Base-by-base conservation (phyloP, 2,329 filamentous ascomycete species). In the Rhytidhysteron rufulum region DNA sequence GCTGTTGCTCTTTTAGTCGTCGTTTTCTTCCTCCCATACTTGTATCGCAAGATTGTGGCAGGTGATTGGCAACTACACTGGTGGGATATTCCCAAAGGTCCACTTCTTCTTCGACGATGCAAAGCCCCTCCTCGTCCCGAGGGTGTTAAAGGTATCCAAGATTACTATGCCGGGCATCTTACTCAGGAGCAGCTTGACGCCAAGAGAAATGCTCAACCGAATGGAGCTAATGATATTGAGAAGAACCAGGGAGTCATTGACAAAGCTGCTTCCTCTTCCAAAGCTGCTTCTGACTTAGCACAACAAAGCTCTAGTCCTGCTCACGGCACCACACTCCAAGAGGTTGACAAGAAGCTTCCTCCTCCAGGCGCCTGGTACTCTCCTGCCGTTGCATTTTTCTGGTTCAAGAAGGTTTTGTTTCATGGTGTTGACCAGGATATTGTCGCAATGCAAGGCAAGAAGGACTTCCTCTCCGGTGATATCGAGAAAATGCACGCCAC, bases 11-110 rank as follows among this genome's bases (percentile, higher is more conserved):
- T 74, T 4, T 51, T 83, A 10, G 61, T 78, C 43, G 57, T 55
- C 40, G 41, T 75, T 44, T 80, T 80, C 60, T 72, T 83, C 43
- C 68, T 81, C 15, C 79, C 79, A 3, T 83, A 74, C 67, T 55
- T 83, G 42, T 74, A 81, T 58, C 71, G 75, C 41, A 69, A 75
- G 32, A 68, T 85, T 49, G 63, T 83, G 60, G 64, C 73, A 62
- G 71, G 82, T 48, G 79, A 85, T 64, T 76, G 79, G 75, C 63
- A 78, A 53, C 65, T 85, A 43, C 73, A 72, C 47, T 62, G 69
- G 59, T 82, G 69, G 57, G 70, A 82, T 44, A 65, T 82, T 41
- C 49, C 72, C 43, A 58, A 71, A 13, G 79, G 79, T 0, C 78
- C 75, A 19, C 57, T 80, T 0, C 70, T 81, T 6, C 70, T 78